These are phyloP conservation scores for Monosporascus sp. DNA, from an alignment of 2,329 filamentous ascomycete genomes.

Conservation along the genomic window DNA sequence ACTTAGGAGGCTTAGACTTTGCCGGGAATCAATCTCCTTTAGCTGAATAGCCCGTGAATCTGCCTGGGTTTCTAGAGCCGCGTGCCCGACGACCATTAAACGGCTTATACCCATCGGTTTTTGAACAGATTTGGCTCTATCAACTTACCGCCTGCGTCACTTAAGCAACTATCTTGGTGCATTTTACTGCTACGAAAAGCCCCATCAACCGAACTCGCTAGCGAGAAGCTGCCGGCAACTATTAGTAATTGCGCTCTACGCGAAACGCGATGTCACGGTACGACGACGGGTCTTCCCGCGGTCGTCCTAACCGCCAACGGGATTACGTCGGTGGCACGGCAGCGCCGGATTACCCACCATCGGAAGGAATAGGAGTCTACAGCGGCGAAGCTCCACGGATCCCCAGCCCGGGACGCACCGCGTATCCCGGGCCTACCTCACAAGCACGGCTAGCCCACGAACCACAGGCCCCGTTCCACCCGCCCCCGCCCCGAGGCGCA, in stretches of 20 bases:
- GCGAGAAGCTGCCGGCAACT: not conserved
- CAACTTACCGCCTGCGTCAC: too few species aligned
- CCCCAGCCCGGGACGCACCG: slow-evolving; percentile 13
- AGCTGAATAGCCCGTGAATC: not conserved
- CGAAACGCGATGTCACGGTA: slow-evolving; percentile 20
- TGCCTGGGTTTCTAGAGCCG: not conserved
- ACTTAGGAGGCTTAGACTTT: not conserved
- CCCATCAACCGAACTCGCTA: not conserved
- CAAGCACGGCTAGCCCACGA: slow-evolving; percentile 31
- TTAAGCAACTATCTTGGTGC: too few species aligned
- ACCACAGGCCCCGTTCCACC: slow-evolving; percentile 32
- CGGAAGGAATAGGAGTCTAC: slow-evolving; percentile 7
- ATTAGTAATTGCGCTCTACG: slow-evolving; percentile 1
- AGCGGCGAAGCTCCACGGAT: slow-evolving; percentile 9
- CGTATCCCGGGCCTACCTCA: slow-evolving; percentile 12
- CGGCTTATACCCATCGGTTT: too few species aligned
- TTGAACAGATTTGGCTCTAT: too few species aligned
- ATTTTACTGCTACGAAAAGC: not conserved
- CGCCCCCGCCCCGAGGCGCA: slow-evolving; percentile 6
- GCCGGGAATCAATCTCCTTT: not conserved
- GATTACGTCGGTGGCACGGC: slow-evolving; percentile 2
- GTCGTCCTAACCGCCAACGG: slow-evolving; percentile 10
- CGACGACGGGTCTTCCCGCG: slow-evolving; percentile 16
- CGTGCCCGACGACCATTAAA: not conserved
- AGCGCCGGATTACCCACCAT: slow-evolving; percentile 13